Base-by-base conservation (phyloP, 345 rosid species). In the Eucalyptus leucophloia region DNA sequence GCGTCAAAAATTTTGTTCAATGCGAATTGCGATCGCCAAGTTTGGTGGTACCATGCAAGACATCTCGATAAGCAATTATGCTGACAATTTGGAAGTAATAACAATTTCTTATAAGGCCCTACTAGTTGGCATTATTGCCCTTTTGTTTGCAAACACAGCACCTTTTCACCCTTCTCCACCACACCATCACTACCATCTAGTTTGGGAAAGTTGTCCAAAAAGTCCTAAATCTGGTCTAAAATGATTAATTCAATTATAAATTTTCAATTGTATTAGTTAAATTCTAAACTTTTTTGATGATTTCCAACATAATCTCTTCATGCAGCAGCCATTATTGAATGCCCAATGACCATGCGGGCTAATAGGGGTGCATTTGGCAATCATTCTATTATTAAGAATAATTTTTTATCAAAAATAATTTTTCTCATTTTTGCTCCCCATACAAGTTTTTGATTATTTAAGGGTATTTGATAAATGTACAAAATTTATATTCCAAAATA, bases 391-490 rank as follows among this genome's bases (percentile, higher is more conserved):
- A 3, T 1, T 53, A 1, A 0, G 2, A 18, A 53, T 53, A 53
- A 19, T 7, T 19, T 53, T 51, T 53, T 3, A 19, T 53, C 10
- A 8, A 0, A 53, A 53, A 21, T 53, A 5, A 4, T 53, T 19
- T 53, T 53, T 53, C 11, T 53, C 0, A 0, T 0, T 53, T 53
- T 0, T 8, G 0, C 21, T 53, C 26, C 56, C 1, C 0, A 2
- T 0, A 21, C 11, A 0, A 53, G 26, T 19, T 53, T 53, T 0
- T 53, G 0, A 21, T 0, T 1, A 53, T 53, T 53, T 21, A 2
- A 21, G 0, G 0, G 11, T 1, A 53, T 53, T 19, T 19, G 10
- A 2, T 53, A 53, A 53, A 0, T 8, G 0, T 53, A 19, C 24
- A 53, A 53, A 8, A 21, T 53, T 53, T 53, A 1, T 1, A 53